Conservation (phyloP, 495 filamentous ascomycete species). For the Aspergillus nidulans region DNA sequence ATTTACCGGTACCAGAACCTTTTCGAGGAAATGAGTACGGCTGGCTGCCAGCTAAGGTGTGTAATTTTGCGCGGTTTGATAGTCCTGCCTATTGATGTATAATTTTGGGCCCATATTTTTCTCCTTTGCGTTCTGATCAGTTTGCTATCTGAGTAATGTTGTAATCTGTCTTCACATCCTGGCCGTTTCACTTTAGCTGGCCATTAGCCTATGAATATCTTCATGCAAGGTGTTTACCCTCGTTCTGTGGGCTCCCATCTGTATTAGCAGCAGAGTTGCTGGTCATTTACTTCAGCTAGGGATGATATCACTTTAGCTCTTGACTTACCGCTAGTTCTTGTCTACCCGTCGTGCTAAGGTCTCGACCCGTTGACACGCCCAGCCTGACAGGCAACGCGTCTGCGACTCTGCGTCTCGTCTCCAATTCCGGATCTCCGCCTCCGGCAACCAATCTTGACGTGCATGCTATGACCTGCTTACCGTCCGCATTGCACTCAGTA, state of each 20-base stretch:
- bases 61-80: neutral
- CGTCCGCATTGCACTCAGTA: conserved; percentile 23
- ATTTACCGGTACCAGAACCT: neutral
- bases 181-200: neutral
- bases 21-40: neutral
- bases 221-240: neutral
- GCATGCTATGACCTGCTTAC: conserved; percentile 21
- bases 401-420: too few relatives aligned
- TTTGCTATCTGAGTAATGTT: neutral
- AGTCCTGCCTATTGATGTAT: neutral
- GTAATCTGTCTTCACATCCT: neutral
- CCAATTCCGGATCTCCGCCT: neutral
- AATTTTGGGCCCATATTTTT: conserved; percentile 9
- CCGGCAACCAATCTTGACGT: conserved; percentile 11
- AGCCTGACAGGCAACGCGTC: conserved; percentile 6
- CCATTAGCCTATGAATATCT: too few relatives aligned
- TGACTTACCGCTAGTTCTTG: conserved; percentile 22
- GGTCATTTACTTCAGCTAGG: neutral
- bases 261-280: neutral
- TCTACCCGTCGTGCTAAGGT: conserved; percentile 17
- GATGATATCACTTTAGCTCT: neutral
- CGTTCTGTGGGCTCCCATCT: neutral
- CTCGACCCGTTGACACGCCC: neutral
- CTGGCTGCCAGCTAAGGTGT: conserved; percentile 7
- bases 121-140: neutral